Conservation (phyloP, 495 filamentous ascomycete species). For the Daldinia decipiens region DNA sequence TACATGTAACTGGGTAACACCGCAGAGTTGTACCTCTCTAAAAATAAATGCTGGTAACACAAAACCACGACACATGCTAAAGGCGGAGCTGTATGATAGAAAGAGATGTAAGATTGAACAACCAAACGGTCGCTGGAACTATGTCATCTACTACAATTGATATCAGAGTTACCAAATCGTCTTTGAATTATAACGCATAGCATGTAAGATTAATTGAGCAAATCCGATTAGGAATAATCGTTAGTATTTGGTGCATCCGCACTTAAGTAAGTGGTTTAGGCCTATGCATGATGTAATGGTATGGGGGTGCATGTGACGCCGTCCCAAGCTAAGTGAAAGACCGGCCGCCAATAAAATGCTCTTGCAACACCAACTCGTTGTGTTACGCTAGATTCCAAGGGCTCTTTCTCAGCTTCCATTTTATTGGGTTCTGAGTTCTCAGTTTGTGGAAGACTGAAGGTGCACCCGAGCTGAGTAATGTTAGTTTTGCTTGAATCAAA, state of each 20-base stretch:
- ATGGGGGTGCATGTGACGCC: constrained; percentile 3
- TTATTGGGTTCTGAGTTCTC: not conserved
- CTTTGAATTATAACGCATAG: too few relatives aligned
- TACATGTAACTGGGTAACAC: not conserved
- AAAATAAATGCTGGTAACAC: not conserved
- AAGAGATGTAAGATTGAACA: too few relatives aligned
- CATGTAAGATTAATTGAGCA: too few relatives aligned
- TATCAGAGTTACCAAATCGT: too few relatives aligned
- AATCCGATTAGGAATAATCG: too few relatives aligned
- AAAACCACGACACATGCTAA: not conserved
- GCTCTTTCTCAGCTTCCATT: not conserved
- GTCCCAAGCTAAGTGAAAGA: not conserved
- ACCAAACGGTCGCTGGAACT: too few relatives aligned
- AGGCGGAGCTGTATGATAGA: not conserved
- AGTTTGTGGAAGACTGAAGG: not conserved
- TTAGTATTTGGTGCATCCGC: not conserved
- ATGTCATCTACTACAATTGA: too few relatives aligned
- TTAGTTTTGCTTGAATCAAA: not conserved
- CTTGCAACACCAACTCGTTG: not conserved
- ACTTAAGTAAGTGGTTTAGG: not conserved
- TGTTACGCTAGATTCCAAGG: not conserved
- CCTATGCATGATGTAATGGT: not conserved
- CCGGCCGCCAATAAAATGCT: not conserved
- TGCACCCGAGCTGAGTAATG: not conserved
- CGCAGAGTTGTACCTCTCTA: not conserved